Evolutionary conservation across 345 rosid species (phyloP), one percentile per base, ranked within the genome.

Genomic region (Noccaea caerulescens): DNA sequence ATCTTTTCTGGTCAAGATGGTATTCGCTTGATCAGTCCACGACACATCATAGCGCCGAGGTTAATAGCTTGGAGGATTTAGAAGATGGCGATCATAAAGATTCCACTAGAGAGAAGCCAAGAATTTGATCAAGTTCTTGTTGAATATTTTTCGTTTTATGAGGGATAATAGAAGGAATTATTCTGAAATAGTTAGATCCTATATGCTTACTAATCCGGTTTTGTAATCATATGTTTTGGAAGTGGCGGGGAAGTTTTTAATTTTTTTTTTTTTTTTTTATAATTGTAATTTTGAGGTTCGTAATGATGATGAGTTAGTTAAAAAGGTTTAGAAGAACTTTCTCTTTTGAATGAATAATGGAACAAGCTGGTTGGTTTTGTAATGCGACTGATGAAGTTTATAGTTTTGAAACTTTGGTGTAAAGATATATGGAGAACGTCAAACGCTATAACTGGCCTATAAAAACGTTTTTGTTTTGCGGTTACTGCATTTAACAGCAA

Each of bases 1-100:
- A 81, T 77, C 64, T 84, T 34, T 65, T 87, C 46, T 86, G 87
- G 77, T 77, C 89, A 14, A 79, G 79, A 47, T 82, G 87, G 92
- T 78, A 84, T 60, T 80, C 84, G 27, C 78, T 71, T 61, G 82
- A 84, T 58, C 82, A 83, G 0, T 80, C 86, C 50, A 8, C 77
- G 10, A 76, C 79, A 14, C 73, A 62, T 62, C 75, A 79, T 69
- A 81, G 80, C 63, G 50, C 80, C 2, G 85, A 82, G 38, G 72
- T 57, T 56, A 82, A 72, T 70, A 75, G 73, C 73, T 57, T 58
- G 64, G 80, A 71, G 36, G 68, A 50, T 16, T 41, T 76, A 58
- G 76, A 76, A 47, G 42, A 74, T 52, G 62, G 55, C 20, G 7
- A 33, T 32, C 50, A 45, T 13, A 72, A 63, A 1, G 50, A 46